phyloP scores from a whole-genome alignment of 73 alveolate species.

The Paramecium tetraurelia region DNA sequence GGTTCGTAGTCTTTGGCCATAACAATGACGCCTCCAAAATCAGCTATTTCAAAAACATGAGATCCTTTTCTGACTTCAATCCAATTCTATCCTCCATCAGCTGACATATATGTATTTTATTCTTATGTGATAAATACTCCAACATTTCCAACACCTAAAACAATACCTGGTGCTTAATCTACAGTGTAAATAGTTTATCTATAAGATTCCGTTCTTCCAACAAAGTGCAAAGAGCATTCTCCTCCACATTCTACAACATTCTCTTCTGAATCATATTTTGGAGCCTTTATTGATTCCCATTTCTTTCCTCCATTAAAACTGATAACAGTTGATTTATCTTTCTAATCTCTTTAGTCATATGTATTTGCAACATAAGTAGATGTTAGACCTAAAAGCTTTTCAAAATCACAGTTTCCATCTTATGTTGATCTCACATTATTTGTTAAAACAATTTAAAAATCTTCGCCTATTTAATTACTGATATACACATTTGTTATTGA shows the following conservation, averaged over 20 bases:
- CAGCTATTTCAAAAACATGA: conserved; percentile 22
- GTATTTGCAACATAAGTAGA: conserved; percentile 17
- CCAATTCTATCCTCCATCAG: conserved; percentile 26
- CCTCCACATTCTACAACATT: not conserved
- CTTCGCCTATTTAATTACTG: not conserved
- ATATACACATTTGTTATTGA: not conserved
- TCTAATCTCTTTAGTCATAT: conserved; percentile 24
- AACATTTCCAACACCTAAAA: conserved; percentile 1
- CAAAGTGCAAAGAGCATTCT: conserved; percentile 45
- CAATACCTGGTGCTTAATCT: conserved; percentile 47
- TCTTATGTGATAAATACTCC: not conserved
- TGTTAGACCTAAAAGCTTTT: not conserved
- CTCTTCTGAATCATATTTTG: conserved; percentile 53
- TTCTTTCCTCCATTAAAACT: conserved; percentile 25
- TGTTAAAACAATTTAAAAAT: not conserved
- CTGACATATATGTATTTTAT: conserved; percentile 19
- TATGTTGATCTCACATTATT: conserved; percentile 23
- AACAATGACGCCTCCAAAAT: not conserved
- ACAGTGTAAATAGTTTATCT: not conserved
- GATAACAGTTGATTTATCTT: not conserved
- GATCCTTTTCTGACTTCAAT: conserved; percentile 25
- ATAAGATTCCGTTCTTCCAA: conserved; percentile 2
- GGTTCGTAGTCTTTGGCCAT: conserved; percentile 22
- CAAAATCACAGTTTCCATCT: conserved; percentile 50
- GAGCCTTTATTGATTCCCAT: conserved; percentile 66